Conservation (phyloP, 768 basidiomycete genomes). For the Tricholoma saponaceum region DNA sequence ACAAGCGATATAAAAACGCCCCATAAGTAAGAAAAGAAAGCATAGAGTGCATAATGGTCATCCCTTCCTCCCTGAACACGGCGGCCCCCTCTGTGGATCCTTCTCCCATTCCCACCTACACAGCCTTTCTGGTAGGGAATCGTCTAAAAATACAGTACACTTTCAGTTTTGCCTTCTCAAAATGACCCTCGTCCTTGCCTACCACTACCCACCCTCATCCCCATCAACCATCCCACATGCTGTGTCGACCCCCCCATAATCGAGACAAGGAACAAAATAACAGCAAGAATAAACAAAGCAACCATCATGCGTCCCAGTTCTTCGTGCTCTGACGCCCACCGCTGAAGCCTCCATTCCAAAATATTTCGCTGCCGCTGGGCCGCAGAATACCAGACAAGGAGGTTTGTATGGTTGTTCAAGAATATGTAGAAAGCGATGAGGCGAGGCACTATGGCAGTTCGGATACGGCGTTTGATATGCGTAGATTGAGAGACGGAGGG, state of each 20-base stretch:
- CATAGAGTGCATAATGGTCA: background rate
- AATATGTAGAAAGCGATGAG: background rate
- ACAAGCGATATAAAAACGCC: background rate
- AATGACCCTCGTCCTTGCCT: background rate
- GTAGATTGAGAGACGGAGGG: conserved; percentile 3
- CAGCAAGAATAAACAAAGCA: conserved; percentile 1
- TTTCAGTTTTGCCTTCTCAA: background rate
- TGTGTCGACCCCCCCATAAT: background rate
- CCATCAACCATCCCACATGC: background rate
- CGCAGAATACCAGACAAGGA: background rate
- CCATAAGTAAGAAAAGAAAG: background rate
- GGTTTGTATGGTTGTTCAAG: background rate
- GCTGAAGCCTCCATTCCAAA: background rate
- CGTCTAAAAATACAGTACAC: background rate
- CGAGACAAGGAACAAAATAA: conserved; percentile 2
- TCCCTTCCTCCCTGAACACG: background rate
- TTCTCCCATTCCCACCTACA: background rate
- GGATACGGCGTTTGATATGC: conserved; percentile 1
- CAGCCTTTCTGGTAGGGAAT: too few species aligned
- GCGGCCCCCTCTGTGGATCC: too few species aligned
- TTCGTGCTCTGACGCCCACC: conserved; percentile 1
- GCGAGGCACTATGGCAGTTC: background rate
- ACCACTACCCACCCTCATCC: background rate
- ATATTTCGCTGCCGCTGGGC: background rate
- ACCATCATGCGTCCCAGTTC: background rate